Base-by-base conservation (phyloP, 805 yeast genomes). In the Metschnikowia reukaufii region DNA sequence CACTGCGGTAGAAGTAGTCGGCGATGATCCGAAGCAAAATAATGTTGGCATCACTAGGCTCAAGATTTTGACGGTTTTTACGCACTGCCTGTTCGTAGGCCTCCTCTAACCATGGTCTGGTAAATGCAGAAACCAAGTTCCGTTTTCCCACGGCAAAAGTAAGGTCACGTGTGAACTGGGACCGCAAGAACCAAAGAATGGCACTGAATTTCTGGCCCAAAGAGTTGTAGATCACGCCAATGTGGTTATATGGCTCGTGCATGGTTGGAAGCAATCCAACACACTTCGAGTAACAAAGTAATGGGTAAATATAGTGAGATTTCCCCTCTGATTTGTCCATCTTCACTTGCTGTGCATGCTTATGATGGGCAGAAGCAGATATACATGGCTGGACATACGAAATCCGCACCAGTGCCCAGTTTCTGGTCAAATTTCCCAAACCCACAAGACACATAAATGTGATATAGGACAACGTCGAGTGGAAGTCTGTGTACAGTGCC, bases 191-290 rank as follows among this genome's bases (percentile, higher is more conserved):
- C 70, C 81, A 79, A 49, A 78, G 73, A 33, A 74, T 68, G 20
- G 82, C 79, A 40, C 66, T 65, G 48, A 67, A 73, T 43, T 72
- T 73, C 50, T 76, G 78, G 45, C 73, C 77, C 39, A 70, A 47
- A n/a, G 61, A 42, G 49, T 72, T 71, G 50, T 57, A 52, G 18
- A 73, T 67, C 59, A 71, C 76, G 2, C 84, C 87, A 39, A 79
- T 72, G 54, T 80, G 83, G 53, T 80, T 80, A 54, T 78, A 78
- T 23, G 81, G 84, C 56, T 84, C 90, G 44, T 86, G 86, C 47
- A 83, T 70, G 0, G 88, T 79, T 1, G 92, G 91, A 21, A 84
- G 62, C 16, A 85, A 64, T 21, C 78, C 58, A 27, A 81, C 75
- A 16, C 88, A 82, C 37, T 72, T 62, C 40, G 77, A 72, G 55